phyloP scores from a whole-genome alignment of 2,329 filamentous ascomycete genomes.

The Penicillium occitanis region DNA sequence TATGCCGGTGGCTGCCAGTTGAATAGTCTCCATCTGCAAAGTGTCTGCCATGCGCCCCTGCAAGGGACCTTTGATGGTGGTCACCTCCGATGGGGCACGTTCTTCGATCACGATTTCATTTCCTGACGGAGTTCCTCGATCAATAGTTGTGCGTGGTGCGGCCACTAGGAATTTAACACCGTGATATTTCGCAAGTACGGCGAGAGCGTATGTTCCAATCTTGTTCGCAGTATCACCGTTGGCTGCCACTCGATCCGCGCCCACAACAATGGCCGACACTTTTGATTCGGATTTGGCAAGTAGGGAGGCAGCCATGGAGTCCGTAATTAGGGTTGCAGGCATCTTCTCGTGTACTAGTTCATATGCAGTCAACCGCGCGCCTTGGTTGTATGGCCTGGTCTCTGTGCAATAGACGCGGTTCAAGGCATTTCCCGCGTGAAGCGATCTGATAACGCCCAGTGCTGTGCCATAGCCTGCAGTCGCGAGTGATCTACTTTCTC shows the following conservation, averaged over 20 bases:
- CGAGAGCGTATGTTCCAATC: conserved; percentile 90
- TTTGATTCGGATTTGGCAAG: conserved; percentile 62
- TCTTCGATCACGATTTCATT: conserved; percentile 87
- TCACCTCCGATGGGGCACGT: conserved; percentile 76
- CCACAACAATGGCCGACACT: conserved; percentile 86
- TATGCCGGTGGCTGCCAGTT: conserved; percentile 74
- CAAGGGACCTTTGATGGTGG: conserved; percentile 75
- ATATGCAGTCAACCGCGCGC: conserved; percentile 89
- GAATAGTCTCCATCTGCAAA: conserved; percentile 61
- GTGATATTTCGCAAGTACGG: conserved; percentile 85
- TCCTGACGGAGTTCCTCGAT: conserved; percentile 75
- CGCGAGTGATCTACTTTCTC: conserved; percentile 68
- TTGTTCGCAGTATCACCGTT: conserved; percentile 99
- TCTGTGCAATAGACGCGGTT: conserved; percentile 93
- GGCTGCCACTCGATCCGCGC: conserved; percentile 89
- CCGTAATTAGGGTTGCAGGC: conserved; percentile 86
- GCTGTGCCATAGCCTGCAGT: conserved; percentile 98
- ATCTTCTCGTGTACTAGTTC: conserved; percentile 94
- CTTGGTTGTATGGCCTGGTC: conserved; percentile 96
- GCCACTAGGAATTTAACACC: conserved; percentile 93
- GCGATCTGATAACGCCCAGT: conserved; percentile 84
- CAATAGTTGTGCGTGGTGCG: conserved; percentile 90
- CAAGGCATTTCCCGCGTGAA: conserved; percentile 66
- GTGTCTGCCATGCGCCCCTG: conserved; percentile 58
- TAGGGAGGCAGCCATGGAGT: conserved; percentile 92